Evolutionary conservation across 2,329 filamentous ascomycete species (phyloP).

Genomic region (Didymella segeticola): DNA sequence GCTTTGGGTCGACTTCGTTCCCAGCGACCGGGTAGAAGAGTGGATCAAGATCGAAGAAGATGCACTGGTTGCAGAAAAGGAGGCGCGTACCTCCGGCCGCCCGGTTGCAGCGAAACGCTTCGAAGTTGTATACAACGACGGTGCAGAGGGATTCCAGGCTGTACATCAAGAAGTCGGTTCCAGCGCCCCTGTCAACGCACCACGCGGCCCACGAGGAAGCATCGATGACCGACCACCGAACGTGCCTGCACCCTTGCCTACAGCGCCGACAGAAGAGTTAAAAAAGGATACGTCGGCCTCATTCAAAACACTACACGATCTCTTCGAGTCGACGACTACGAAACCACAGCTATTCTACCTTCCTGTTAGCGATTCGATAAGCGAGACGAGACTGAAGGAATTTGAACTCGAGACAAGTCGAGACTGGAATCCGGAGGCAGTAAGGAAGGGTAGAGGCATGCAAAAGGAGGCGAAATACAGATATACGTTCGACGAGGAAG

Average conservation of each 20-base stretch:
- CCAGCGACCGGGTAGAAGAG: constrained; percentile 70
- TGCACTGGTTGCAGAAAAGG: constrained; percentile 38
- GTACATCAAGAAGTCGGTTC: constrained; percentile 45
- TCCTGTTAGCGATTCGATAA: constrained; percentile 70
- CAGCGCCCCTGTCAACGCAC: constrained; percentile 31
- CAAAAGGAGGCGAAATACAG: constrained; percentile 45
- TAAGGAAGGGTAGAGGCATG: constrained; percentile 39
- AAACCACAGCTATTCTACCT: constrained; percentile 72
- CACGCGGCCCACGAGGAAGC: constrained; percentile 28
- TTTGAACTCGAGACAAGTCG: constrained; percentile 56
- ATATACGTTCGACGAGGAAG: constrained; percentile 53
- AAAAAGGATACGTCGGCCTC: constrained; percentile 27
- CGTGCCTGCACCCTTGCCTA: constrained; percentile 1
- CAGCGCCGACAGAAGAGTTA: constrained; percentile 9
- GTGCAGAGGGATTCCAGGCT: constrained; percentile 28
- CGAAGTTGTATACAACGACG: constrained; percentile 41
- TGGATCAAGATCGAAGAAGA: constrained; percentile 69
- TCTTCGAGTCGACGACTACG: constrained; percentile 65
- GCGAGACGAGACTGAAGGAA: constrained; percentile 67
- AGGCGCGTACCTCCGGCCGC: constrained; percentile 29
- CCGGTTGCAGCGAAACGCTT: constrained; percentile 35
- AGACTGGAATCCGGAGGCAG: constrained; percentile 49
- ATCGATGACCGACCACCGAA: constrained; percentile 1
- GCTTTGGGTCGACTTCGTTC: constrained; percentile 89
- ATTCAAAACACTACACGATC: constrained; percentile 65